Percentiles rank a stretch among this genome's conserved stretches.
Evolutionary conservation across 768 basidiomycete species (phyloP).

Genomic region (Lactifluus pinguis): DNA sequence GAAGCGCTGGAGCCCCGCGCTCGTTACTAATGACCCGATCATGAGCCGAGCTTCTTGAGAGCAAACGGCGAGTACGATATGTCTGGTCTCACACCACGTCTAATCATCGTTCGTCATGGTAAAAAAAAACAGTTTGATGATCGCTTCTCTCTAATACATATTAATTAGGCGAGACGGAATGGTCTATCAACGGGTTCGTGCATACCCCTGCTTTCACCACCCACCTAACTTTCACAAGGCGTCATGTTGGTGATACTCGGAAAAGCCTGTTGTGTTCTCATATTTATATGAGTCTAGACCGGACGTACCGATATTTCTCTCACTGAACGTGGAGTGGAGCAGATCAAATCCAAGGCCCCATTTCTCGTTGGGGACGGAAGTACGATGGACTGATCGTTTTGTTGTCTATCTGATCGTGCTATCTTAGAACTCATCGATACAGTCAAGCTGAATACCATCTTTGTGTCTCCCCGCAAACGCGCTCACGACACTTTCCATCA

Average conservation of each 20-base stretch:
- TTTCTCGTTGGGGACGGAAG: constrained; percentile 69
- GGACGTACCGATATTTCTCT: constrained; percentile 84
- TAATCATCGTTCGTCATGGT: constrained; percentile 49
- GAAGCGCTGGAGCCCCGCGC: background rate
- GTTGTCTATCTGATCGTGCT: background rate
- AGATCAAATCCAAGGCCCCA: constrained; percentile 55
- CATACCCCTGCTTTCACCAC: background rate
- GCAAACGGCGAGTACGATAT: background rate
- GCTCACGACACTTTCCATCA: constrained; percentile 83
- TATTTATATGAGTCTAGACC: constrained; percentile 43
- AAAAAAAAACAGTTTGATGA: background rate
- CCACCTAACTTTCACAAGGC: constrained; percentile 29
- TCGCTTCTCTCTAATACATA: background rate
- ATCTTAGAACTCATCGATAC: constrained; percentile 67
- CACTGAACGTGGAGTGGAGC: constrained; percentile 63
- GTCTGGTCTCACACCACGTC: constrained; percentile 35
- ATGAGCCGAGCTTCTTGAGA: background rate
- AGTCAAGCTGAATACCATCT: constrained; percentile 58
- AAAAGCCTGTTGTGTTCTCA: background rate
- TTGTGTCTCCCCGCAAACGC: constrained; percentile 82
- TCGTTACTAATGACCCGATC: no score
- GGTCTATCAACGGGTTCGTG: constrained; percentile 76
- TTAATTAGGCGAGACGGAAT: constrained; percentile 78
- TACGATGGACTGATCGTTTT: constrained; percentile 29
- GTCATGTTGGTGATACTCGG: constrained; percentile 41